phyloP scores from a whole-genome alignment of 2,329 filamentous ascomycete species.

The Zymoseptoria ardabiliae region DNA sequence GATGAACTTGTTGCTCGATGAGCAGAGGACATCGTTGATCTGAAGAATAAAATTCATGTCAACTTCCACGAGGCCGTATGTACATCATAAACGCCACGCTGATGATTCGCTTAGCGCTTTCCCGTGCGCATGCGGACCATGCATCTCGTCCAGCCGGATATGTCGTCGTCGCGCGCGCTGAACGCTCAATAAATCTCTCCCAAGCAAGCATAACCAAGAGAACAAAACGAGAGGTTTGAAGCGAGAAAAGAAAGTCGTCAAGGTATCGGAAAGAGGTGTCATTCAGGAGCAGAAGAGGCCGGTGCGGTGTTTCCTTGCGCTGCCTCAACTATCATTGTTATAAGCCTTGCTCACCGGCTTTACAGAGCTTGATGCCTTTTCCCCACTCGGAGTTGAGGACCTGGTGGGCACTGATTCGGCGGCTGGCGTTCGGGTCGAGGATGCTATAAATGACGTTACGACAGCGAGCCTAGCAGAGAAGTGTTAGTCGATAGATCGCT shows the following conservation, averaged over 20 bases:
- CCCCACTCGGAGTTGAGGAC: slow-evolving; percentile 98
- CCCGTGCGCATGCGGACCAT: neutral
- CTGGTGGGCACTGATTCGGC: slow-evolving; percentile 91
- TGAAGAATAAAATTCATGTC: neutral
- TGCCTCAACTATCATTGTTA: slow-evolving; percentile 39
- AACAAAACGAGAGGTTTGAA: neutral
- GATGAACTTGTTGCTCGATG: neutral
- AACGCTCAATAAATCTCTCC: neutral
- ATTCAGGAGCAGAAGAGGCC: slow-evolving; percentile 10
- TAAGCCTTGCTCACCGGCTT: slow-evolving; percentile 90
- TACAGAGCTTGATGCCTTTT: slow-evolving; percentile 93
- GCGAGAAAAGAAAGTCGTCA: slow-evolving; percentile 2
- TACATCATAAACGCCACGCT: neutral
- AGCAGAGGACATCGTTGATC: neutral
- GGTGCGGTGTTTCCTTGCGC: slow-evolving; percentile 5
- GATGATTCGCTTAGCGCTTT: neutral
- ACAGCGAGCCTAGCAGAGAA: slow-evolving; percentile 67
- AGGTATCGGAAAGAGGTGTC: neutral
- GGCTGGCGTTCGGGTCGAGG: slow-evolving; percentile 83
- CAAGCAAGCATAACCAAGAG: neutral
- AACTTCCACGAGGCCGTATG: neutral
- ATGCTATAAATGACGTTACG: slow-evolving; percentile 99
- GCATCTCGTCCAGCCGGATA: neutral
- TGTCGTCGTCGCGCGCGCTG: neutral
- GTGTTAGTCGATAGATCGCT: slow-evolving; percentile 11